A percentile compares a stretch with the other conserved stretches of the same genome.
These are phyloP conservation scores for Thraustotheca clavata DNA, from an alignment of 352 stramenopile species.

Conservation along the genomic window DNA sequence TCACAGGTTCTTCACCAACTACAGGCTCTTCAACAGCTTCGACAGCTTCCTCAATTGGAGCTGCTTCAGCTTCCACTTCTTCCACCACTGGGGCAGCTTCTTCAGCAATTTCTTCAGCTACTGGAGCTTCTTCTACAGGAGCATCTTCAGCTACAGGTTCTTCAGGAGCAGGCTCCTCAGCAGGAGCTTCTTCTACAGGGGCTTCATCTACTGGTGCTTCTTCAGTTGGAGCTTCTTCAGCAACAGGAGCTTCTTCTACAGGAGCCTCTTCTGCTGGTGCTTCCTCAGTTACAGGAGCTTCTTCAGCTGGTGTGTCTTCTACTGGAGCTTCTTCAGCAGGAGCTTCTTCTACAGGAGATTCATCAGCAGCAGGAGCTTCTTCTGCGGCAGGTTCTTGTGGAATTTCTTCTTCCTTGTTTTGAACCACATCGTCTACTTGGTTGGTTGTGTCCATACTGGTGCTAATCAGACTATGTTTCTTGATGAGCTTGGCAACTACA, in stretches of 20 bases:
- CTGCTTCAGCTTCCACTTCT: no score
- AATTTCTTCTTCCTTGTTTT: neutral
- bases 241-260: neutral
- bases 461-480: constrained; percentile 35
- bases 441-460: constrained; percentile 1
- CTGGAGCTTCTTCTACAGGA: neutral
- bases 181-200: neutral
- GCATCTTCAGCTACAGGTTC: neutral
- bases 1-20: neutral
- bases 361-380: neutral
- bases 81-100: neutral
- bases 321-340: neutral
- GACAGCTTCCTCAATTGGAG: neutral
- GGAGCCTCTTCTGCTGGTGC: neutral
- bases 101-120: neutral
- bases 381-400: neutral
- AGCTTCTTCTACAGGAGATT: neutral
- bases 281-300: neutral
- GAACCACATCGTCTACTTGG: neutral
- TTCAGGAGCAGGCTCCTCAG: neutral
- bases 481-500: constrained; percentile 58
- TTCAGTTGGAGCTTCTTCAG: neutral
- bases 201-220: constrained; percentile 1
- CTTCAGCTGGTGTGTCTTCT: neutral
- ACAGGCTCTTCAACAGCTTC: neutral